Evolutionary conservation across 441 rosid genomes (phyloP), one percentile per base, ranked within the genome.

Genomic region (Daphne laureola): DNA sequence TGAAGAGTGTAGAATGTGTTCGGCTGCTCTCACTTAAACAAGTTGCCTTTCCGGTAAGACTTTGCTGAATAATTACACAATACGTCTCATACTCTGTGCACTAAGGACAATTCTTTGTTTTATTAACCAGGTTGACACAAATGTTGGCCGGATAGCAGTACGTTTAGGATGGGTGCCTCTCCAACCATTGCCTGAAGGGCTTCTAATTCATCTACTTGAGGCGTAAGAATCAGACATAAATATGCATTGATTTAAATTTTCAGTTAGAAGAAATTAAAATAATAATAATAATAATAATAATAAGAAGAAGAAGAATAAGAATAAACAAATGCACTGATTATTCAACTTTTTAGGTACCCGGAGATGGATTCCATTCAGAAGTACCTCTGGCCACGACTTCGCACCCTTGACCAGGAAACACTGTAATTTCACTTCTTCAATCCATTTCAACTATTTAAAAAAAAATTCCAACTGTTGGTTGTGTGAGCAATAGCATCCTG

Each of bases 161-260:
- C 72, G 95, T 4, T 68, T 89, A 45, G 92, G 92, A 67, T 84
- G 92, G 96, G 82, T 84, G 38, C 95, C 90, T 38, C 80, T 84
- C 63, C 68, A 84, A 61, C 78, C 84, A 58, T 73, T 86, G 12
- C 82, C 92, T n/a, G 76, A 72, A 59, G 59, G 71, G 47, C 72
- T 84, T 59, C 81, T 78, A 26, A 26, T 89, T 51, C 92, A 89
- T 68, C 88, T 77, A 23, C 66, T 89, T 54, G 73, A 64, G 53
- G 55, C 71, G 88, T 86, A 61, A 70, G 74, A 53, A 17, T 31
- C 12, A 17, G 36, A 17, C 41, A 44, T 26, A 18, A 31, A 31
- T 31, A 31, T 31, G 6, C 36, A 31, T 31, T 5, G 4, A 18
- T 31, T 8, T 31, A 8, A 31, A 31, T 31, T 31, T 51, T 14